These are phyloP conservation scores for Pseudoperonospora humuli DNA, from an alignment of 352 stramenopile species.

Conservation along the genomic window DNA sequence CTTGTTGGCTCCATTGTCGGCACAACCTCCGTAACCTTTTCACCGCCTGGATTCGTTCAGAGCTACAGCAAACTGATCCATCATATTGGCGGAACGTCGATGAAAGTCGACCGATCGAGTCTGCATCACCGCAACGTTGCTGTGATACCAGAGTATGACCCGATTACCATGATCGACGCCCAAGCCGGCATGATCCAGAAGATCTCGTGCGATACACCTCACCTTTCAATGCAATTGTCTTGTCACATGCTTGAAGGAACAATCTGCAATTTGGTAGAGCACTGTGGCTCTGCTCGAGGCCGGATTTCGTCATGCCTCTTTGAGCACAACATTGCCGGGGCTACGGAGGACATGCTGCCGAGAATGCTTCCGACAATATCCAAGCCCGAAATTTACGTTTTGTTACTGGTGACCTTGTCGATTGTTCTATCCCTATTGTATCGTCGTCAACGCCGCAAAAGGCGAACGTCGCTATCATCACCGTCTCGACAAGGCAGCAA, in stretches of 20 bases:
- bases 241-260: slow-evolving; percentile 90
- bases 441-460: slow-evolving; percentile 29
- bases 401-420: slow-evolving; percentile 35
- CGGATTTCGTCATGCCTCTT: slow-evolving; percentile 68
- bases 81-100: slow-evolving; percentile 60
- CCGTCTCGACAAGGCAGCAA: slow-evolving; percentile 21
- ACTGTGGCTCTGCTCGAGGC: slow-evolving; percentile 52
- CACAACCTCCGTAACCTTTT: slow-evolving; percentile 80
- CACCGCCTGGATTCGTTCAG: slow-evolving; percentile 75
- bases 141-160: slow-evolving; percentile 85
- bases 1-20: slow-evolving; percentile 75
- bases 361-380: slow-evolving; percentile 29
- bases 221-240: slow-evolving; percentile 84
- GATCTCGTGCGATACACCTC: slow-evolving; percentile 82
- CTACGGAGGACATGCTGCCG: slow-evolving; percentile 58
- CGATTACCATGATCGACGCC: slow-evolving; percentile 83
- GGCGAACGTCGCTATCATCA: slow-evolving; percentile 23
- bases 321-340: slow-evolving; percentile 64
- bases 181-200: slow-evolving; percentile 86
- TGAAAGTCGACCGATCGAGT: slow-evolving; percentile 62
- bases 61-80: slow-evolving; percentile 87
- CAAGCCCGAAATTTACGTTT: slow-evolving; percentile 51
- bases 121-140: slow-evolving; percentile 82
- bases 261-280: slow-evolving; percentile 75
- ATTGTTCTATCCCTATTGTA: slow-evolving; percentile 61